phyloP scores from a whole-genome alignment of 192 early-diverging fungal species.

The Podila minutissima region DNA sequence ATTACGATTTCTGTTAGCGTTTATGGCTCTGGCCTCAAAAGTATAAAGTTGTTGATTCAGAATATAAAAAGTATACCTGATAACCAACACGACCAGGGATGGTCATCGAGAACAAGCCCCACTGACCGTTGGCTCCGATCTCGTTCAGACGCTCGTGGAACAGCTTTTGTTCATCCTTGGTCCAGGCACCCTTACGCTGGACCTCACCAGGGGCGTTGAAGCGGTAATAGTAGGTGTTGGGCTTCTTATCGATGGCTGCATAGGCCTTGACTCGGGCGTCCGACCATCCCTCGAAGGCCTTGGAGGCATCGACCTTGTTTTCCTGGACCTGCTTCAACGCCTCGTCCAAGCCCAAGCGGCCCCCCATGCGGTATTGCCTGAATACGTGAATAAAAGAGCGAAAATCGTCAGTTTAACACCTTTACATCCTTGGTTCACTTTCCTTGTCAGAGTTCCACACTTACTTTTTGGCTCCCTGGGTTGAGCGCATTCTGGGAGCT shows the following conservation, averaged over 20 bases:
- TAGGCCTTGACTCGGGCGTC: slow-evolving; percentile 93
- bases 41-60: neutral
- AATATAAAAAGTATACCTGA: slow-evolving; percentile 65
- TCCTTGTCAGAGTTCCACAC: neutral
- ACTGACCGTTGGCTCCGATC: slow-evolving; percentile 94
- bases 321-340: slow-evolving; percentile 89
- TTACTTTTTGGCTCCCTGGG: slow-evolving; percentile 78
- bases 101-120: slow-evolving; percentile 96
- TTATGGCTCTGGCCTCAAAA: neutral
- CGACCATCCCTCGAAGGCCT: slow-evolving; percentile 97
- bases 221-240: slow-evolving; percentile 97
- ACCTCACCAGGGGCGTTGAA: slow-evolving; percentile 98
- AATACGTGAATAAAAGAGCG: too few species aligned
- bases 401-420: too few species aligned
- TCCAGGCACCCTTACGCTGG: slow-evolving; percentile 93
- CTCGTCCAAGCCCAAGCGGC: slow-evolving; percentile 85
- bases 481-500: slow-evolving; percentile 83
- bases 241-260: slow-evolving; percentile 92
- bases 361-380: slow-evolving; percentile 78
- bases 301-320: slow-evolving; percentile 78
- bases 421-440: neutral
- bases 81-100: slow-evolving; percentile 97
- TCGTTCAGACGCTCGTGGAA: slow-evolving; percentile 88
- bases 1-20: neutral
- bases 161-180: slow-evolving; percentile 83